These are phyloP conservation scores for Physcia stellaris DNA, from an alignment of 495 filamentous ascomycete species.

Conservation along the genomic window DNA sequence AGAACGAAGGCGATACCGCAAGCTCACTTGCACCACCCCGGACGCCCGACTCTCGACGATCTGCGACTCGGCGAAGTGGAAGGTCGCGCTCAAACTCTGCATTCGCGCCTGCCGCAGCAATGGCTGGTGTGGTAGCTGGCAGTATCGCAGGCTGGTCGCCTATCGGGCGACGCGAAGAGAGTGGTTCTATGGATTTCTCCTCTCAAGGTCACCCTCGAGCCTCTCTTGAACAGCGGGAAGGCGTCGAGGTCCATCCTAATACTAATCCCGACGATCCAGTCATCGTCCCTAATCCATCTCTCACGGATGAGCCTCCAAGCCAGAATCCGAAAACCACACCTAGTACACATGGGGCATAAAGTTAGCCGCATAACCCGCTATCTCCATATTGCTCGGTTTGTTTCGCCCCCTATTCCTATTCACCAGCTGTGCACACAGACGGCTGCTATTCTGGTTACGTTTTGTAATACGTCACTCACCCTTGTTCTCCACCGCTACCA, in stretches of 20 bases:
- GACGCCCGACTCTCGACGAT: slow-evolving; percentile 54
- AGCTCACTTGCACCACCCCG: slow-evolving; percentile 35
- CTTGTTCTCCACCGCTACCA: too few species aligned
- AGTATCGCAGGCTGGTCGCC: slow-evolving; percentile 84
- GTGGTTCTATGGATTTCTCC: slow-evolving; percentile 37
- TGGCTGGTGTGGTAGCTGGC: slow-evolving; percentile 80
- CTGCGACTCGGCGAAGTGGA: slow-evolving; percentile 43
- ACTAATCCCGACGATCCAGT: slow-evolving; percentile 42
- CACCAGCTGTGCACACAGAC: too few species aligned
- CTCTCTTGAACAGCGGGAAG: slow-evolving; percentile 35
- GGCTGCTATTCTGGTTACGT: too few species aligned
- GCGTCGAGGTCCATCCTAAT: slow-evolving; percentile 43
- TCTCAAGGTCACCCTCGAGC: slow-evolving; percentile 16
- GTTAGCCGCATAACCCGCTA: too few species aligned
- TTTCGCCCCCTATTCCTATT: too few species aligned
- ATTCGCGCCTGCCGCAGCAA: slow-evolving; percentile 59
- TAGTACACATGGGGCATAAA: too few species aligned
- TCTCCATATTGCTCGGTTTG: too few species aligned
- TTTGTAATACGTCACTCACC: too few species aligned
- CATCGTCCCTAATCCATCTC: slow-evolving; percentile 29
- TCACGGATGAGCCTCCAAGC: slow-evolving; percentile 39
- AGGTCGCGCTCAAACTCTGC: slow-evolving; percentile 81
- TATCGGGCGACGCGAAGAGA: slow-evolving; percentile 46
- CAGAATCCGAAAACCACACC: slow-evolving; percentile 43
- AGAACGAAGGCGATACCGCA: slow-evolving; percentile 33